Evolutionary conservation across 2,329 filamentous ascomycete species (phyloP), one percentile per base, ranked within the genome.

Genomic region (Exophiala mesophila): DNA sequence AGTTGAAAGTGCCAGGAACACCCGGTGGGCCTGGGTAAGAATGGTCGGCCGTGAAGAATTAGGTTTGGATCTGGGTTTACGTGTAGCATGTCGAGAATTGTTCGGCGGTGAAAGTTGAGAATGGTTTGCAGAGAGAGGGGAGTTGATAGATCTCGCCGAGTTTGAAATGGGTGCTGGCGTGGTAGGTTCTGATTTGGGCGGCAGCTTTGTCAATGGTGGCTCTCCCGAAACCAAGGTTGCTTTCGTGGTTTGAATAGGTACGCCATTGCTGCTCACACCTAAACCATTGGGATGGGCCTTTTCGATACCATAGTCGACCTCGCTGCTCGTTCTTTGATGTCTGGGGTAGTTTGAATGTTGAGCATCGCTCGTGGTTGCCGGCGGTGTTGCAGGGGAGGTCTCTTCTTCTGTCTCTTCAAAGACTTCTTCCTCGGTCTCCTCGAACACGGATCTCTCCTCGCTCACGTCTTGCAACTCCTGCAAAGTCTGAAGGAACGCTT

Each of bases 401-500:
- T 86, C 67, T 59, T 74, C 72, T 38, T 78, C 76, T 10, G 75
- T 69, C 20, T 53, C 52, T 19, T 51, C 50, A 23, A 50, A 50
- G 13, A 53, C 43, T 17, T 55, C 52, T 32, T 47, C 29, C 19
- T 50, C 43, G 5, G 15, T 47, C 7, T 42, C 41, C 12, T 42
- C 45, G 20, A 44, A 21, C 2, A 39, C 35, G 15, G 49, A 44
- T 17, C 42, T 39, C 46, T 78, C 71, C 42, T 83, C 76, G 58
- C 85, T 86, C 59, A 95, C 89, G 53, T 95, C 88, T 55, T 85
- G 83, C 20, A 97, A 70, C 39, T 80, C 83, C 60, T 94, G 80
- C 12, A 97, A 72, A 3, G 89, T 90, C 55, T 90, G 83, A 12
- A 94, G 68, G 62, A 97, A 96, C 1, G 86, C 82, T 56, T 97